phyloP scores from a whole-genome alignment of 331 rosid species.

The Phaseolus coccineus region DNA sequence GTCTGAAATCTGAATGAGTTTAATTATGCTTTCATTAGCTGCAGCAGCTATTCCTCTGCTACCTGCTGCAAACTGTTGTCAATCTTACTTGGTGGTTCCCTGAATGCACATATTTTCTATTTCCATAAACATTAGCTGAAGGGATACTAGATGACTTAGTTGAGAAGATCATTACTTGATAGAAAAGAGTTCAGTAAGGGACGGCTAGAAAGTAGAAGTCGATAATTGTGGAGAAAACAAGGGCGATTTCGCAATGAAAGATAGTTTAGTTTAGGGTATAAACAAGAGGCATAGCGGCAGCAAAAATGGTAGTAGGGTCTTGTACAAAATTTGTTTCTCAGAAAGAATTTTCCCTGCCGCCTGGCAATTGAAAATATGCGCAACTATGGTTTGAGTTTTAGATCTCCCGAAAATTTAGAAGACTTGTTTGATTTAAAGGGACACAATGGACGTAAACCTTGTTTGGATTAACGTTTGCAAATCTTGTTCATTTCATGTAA shows the following conservation, averaged over 20 bases:
- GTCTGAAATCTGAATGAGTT: conserved; percentile 53
- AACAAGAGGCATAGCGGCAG: not conserved
- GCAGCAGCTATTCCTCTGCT: conserved; percentile 39
- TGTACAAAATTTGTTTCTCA: not conserved
- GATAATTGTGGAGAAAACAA: not conserved
- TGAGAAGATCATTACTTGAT: conserved; percentile 11
- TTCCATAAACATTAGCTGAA: conserved; percentile 18
- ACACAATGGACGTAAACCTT: not conserved
- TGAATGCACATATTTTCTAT: conserved; percentile 10
- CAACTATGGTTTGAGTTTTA: not conserved
- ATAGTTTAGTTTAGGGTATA: conserved; percentile 5
- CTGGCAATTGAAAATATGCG: not conserved
- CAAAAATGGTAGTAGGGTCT: conserved; percentile 13
- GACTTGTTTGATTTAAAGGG: not conserved
- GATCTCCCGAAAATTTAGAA: not conserved
- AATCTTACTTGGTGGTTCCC: not conserved
- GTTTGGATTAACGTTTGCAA: not conserved
- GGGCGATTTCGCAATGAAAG: conserved; percentile 19
- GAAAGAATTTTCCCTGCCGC: not conserved
- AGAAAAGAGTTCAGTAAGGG: conserved; percentile 17
- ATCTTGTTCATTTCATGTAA: not conserved
- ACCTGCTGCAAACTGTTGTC: conserved; percentile 30
- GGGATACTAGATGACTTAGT: conserved; percentile 19
- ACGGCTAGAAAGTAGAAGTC: conserved; percentile 10
- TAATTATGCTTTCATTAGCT: conserved; percentile 34